phyloP scores from a whole-genome alignment of 768 basidiomycete species.

The Boletus barrowsii region DNA sequence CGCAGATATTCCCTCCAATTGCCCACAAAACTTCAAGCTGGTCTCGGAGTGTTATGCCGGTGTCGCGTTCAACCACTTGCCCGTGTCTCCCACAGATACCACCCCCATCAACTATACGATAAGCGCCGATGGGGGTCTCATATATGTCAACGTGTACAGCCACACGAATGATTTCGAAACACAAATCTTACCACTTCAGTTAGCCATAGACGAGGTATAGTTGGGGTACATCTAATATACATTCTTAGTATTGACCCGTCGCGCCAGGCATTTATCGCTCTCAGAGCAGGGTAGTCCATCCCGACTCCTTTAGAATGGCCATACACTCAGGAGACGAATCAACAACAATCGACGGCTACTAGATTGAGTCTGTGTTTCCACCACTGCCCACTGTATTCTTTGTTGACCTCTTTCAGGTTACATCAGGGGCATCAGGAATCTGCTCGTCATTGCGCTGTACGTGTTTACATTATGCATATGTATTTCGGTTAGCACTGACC shows the following conservation, averaged over 20 bases:
- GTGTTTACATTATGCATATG: conserved; percentile 16
- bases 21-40: conserved; percentile 72
- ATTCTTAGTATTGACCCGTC: not conserved
- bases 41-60: conserved; percentile 71
- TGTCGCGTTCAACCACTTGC: conserved; percentile 58
- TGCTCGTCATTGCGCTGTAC: conserved; percentile 68
- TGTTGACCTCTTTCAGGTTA: conserved; percentile 43
- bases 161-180: conserved; percentile 70
- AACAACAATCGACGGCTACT: conserved; percentile 51
- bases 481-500: not conserved
- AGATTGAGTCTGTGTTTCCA: conserved; percentile 49
- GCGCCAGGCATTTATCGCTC: conserved; percentile 64
- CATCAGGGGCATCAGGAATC: conserved; percentile 54
- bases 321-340: conserved; percentile 64
- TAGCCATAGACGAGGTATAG: conserved; percentile 69
- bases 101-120: conserved; percentile 64
- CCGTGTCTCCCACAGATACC: conserved; percentile 32
- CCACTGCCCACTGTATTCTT: not conserved
- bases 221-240: not conserved
- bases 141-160: conserved; percentile 60
- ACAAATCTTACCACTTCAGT: conserved; percentile 68
- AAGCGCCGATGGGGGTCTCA: conserved; percentile 61
- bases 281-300: conserved; percentile 54
- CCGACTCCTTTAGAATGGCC: conserved; percentile 71
- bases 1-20: conserved; percentile 50